Conservation (phyloP, 2,329 filamentous ascomycete species). For the Stemphylium lycopersici region DNA sequence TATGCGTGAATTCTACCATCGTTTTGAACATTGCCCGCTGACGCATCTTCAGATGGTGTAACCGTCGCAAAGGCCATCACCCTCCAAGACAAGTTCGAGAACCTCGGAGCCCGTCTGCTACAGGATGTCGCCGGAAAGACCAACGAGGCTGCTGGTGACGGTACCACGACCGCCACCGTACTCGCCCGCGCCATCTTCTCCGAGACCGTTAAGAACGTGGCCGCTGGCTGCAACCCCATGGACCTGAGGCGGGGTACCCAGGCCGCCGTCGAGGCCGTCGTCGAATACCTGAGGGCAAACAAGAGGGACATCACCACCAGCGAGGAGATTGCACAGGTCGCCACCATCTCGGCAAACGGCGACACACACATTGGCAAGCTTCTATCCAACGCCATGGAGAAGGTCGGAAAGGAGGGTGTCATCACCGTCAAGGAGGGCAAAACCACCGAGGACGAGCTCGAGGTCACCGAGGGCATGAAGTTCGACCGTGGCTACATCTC, state of each 20-base stretch:
- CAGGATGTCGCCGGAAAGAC: conserved; percentile 99
- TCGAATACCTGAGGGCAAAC: conserved; percentile 92
- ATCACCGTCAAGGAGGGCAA: conserved; percentile 99
- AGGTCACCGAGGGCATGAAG: conserved; percentile 99
- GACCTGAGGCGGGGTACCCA: conserved; percentile 96
- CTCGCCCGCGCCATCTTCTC: conserved; percentile 98
- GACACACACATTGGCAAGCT: conserved; percentile 93
- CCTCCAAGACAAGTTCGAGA: conserved; percentile 99
- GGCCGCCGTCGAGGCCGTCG: conserved; percentile 91
- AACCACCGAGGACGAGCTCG: conserved; percentile 95
- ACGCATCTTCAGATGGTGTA: conserved; percentile 54
- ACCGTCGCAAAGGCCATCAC: conserved; percentile 76
- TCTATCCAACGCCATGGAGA: conserved; percentile 99
- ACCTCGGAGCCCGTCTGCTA: conserved; percentile 93
- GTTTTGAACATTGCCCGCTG: conserved; percentile 13
- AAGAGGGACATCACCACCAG: conserved; percentile 98
- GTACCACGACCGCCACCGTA: conserved; percentile 96
- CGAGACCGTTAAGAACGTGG: conserved; percentile 99
- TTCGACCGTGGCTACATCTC: conserved; percentile 99
- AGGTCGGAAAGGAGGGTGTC: conserved; percentile 99
- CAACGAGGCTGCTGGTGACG: conserved; percentile 98
- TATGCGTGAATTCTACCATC: conserved; percentile 50
- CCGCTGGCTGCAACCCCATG: conserved; percentile 99
- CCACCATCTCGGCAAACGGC: conserved; percentile 97
- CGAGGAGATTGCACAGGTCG: conserved; percentile 96